These are phyloP conservation scores for Trypanosoma grayi DNA, from an alignment of 208 protist genomes.

Conservation along the genomic window DNA sequence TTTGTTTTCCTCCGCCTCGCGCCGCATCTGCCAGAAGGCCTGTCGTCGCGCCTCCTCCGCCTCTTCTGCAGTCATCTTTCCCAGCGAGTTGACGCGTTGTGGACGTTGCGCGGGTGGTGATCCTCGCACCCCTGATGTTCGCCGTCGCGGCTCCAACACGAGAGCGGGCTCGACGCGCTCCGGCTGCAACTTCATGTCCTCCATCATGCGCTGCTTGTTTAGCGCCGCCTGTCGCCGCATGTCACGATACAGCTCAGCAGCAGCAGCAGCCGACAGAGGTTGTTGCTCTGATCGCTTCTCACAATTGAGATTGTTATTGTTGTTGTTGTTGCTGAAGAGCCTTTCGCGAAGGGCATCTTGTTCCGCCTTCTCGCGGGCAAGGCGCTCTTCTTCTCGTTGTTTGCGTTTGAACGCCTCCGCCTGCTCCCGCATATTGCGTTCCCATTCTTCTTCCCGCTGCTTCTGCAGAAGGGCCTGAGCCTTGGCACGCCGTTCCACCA, in stretches of 20 bases:
- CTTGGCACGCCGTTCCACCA: conserved; percentile 44
- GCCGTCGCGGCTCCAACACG: background rate
- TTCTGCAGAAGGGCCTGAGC: conserved; percentile 43
- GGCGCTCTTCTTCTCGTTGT: conserved; percentile 24
- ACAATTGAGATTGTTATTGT: conserved; percentile 20
- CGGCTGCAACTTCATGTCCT: conserved; percentile 22
- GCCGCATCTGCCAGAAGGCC: conserved; percentile 90
- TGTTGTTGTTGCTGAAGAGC: conserved; percentile 14
- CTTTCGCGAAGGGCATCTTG: conserved; percentile 11
- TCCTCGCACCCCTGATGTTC: background rate
- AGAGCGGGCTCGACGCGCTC: conserved; percentile 4
- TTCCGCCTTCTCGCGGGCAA: conserved; percentile 26
- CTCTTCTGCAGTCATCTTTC: conserved; percentile 51
- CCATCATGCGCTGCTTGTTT: conserved; percentile 71
- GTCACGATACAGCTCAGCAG: conserved; percentile 66
- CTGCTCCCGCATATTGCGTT: conserved; percentile 59
- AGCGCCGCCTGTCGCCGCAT: conserved; percentile 73
- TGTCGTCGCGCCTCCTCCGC: conserved; percentile 61
- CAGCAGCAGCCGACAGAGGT: conserved; percentile 10
- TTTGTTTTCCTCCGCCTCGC: conserved; percentile 81
- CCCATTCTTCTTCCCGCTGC: conserved; percentile 74
- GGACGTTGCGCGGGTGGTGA: conserved; percentile 11
- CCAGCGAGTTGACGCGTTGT: conserved; percentile 34
- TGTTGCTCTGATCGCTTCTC: conserved; percentile 1
- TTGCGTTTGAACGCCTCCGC: conserved; percentile 30